These are phyloP conservation scores for Urochloa ruziziensis DNA, from an alignment of 176 grass and related monocot genomes.

Conservation along the genomic window DNA sequence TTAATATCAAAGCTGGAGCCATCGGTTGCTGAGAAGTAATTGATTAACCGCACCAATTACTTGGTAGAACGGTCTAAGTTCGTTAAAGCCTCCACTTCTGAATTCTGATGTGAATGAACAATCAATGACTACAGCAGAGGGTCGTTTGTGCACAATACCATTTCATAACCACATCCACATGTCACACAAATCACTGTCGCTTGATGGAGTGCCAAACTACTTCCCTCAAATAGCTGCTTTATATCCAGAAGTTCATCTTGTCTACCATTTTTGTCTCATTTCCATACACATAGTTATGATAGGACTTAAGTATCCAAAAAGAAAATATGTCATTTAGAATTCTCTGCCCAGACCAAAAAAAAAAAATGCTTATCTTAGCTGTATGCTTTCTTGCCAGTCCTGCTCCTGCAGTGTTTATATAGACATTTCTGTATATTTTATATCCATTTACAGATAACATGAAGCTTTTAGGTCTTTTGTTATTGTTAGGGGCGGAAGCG, in stretches of 20 bases:
- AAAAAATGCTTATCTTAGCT: neutral
- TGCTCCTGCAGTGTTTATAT: neutral
- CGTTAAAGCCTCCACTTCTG: too few relatives aligned
- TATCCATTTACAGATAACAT: slow-evolving; percentile 32
- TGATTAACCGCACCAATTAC: neutral
- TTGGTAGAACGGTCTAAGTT: too few relatives aligned
- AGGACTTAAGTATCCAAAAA: neutral
- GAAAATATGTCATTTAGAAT: neutral
- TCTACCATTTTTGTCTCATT: neutral
- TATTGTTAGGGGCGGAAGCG: slow-evolving; percentile 39
- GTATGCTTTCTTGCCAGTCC: neutral
- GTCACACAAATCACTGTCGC: too few relatives aligned
- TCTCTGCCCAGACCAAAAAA: neutral
- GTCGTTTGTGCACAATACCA: too few relatives aligned
- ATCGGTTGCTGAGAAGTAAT: neutral
- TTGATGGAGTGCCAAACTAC: too few relatives aligned
- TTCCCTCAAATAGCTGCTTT: neutral
- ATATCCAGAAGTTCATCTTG: neutral
- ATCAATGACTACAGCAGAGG: too few relatives aligned
- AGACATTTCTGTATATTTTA: neutral
- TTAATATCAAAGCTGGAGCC: neutral
- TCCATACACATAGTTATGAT: neutral
- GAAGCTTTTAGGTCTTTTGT: slow-evolving; percentile 45
- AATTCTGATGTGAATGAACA: too few relatives aligned
- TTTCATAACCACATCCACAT: too few relatives aligned